These are phyloP conservation scores for Phyllostachys edulis DNA, from an alignment of 176 grass and related monocot genomes.

Conservation along the genomic window DNA sequence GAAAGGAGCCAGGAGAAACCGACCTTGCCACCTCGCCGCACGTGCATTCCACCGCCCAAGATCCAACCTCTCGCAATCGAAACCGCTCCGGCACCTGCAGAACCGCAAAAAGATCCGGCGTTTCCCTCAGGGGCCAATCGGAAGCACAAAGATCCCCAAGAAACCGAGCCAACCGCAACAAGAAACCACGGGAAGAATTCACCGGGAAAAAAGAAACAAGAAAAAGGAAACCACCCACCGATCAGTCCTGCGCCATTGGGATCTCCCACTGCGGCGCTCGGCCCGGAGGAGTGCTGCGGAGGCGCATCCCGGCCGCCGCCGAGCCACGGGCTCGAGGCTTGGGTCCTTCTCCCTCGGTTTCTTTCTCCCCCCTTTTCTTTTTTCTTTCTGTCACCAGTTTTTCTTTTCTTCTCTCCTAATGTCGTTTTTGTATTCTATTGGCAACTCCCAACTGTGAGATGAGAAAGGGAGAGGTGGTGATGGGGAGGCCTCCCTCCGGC, in stretches of 20 bases:
- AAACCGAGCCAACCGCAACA: neutral
- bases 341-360: neutral
- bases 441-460: constrained; percentile 11
- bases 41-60: constrained; percentile 9
- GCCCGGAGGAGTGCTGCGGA: neutral
- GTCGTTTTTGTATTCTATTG: constrained; percentile 25
- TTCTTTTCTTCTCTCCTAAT: neutral
- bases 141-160: constrained; percentile 6
- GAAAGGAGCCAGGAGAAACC: neutral
- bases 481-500: constrained; percentile 9
- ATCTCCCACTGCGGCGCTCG: neutral
- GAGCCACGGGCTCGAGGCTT: constrained; percentile 17
- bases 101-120: neutral
- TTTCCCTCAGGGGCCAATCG: neutral
- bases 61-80: neutral
- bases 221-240: neutral
- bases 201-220: no score
- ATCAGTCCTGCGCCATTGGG: constrained; percentile 15
- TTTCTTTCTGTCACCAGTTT: neutral
- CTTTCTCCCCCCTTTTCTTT: neutral
- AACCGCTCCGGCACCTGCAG: constrained; percentile 7
- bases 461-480: neutral
- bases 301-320: constrained; percentile 9
- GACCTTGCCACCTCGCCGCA: neutral
- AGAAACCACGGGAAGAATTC: neutral